These are phyloP conservation scores for Candida labiduridarum DNA, from an alignment of 1,139 yeast species.

Conservation along the genomic window DNA sequence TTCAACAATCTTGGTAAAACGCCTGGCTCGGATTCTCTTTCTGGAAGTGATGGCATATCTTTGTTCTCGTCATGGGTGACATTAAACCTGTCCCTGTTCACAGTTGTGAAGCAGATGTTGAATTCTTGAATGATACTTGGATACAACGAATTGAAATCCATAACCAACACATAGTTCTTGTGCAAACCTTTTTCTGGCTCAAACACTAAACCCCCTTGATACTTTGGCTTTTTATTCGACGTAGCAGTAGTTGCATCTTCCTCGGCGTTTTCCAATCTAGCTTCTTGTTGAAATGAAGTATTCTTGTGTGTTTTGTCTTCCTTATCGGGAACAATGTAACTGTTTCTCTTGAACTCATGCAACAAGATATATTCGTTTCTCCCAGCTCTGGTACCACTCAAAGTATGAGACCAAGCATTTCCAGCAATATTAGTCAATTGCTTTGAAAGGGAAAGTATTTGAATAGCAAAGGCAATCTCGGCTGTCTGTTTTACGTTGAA, in stretches of 20 bases:
- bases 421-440: conserved; percentile 95
- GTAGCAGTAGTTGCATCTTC: conserved; percentile 52
- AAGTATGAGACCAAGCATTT: conserved; percentile 94
- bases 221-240: conserved; percentile 77
- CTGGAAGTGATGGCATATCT: conserved; percentile 74
- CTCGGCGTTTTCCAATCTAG: conserved; percentile 40
- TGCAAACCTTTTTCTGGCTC: conserved; percentile 97
- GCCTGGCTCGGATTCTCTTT: conserved; percentile 62
- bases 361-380: conserved; percentile 91
- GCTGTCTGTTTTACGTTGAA: conserved; percentile 72
- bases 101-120: conserved; percentile 96
- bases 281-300: conserved; percentile 40
- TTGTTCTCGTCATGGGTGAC: conserved; percentile 55
- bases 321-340: conserved; percentile 88
- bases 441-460: conserved; percentile 84
- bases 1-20: conserved; percentile 85
- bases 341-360: conserved; percentile 85
- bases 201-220: conserved; percentile 94
- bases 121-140: conserved; percentile 97
- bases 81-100: conserved; percentile 63
- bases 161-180: conserved; percentile 83
- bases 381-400: conserved; percentile 95
- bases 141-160: conserved; percentile 98
- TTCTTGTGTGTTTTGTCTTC: conserved; percentile 55
- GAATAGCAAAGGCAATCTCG: conserved; percentile 77